A percentile compares a stretch with the other conserved stretches of the same genome.
Evolutionary conservation across 176 grass and related monocot genomes (phyloP).

Genomic region (Elymus sibiricus): DNA sequence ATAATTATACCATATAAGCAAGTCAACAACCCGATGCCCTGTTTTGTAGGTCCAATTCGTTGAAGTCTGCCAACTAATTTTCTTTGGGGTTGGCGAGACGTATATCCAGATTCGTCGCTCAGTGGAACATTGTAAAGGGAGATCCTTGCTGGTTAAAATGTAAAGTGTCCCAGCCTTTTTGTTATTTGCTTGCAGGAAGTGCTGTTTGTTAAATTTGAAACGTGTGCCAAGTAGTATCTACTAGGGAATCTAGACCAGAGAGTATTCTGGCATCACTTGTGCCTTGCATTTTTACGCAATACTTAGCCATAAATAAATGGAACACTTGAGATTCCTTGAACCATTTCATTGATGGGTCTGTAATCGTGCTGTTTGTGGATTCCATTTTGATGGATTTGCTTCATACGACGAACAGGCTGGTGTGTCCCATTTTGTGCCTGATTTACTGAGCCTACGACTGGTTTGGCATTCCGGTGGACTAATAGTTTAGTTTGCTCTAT

Average conservation of each 20-base stretch:
- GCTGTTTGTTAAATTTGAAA: conserved; percentile 30
- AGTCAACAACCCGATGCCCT: not conserved
- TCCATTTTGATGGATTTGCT: not conserved
- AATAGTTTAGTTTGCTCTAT: no score
- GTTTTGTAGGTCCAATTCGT: conserved; percentile 33
- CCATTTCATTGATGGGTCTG: not conserved
- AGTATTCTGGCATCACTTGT: conserved; percentile 31
- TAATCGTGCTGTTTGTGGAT: not conserved
- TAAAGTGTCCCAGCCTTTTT: conserved; percentile 43
- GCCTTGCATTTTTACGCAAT: conserved; percentile 7
- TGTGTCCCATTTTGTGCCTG: not conserved
- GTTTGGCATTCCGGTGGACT: no score
- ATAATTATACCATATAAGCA: not conserved
- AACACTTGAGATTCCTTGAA: not conserved
- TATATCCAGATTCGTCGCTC: not conserved
- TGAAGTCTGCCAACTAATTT: conserved; percentile 38
- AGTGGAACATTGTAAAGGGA: conserved; percentile 24
- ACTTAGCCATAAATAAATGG: conserved; percentile 29
- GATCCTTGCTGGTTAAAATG: conserved; percentile 28
- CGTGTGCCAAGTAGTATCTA: not conserved
- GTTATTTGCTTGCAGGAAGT: conserved; percentile 28
- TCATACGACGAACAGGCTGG: not conserved
- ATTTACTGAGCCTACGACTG: not conserved
- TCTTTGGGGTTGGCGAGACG: not conserved
- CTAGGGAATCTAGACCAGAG: not conserved